These are phyloP conservation scores for Huntiella moniliformis DNA, from an alignment of 2,329 filamentous ascomycete species.

Conservation along the genomic window DNA sequence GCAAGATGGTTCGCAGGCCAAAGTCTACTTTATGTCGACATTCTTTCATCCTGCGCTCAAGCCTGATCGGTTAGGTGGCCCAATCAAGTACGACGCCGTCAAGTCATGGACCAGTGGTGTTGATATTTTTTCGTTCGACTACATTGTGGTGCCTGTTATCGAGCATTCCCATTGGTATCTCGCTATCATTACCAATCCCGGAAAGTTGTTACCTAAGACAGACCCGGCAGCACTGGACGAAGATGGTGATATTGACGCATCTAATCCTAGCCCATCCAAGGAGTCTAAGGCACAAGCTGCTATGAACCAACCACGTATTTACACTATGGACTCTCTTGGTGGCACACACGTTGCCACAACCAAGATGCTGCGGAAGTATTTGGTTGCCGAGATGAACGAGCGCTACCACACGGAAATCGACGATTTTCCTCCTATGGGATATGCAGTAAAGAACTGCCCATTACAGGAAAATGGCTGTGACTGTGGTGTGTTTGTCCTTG, in stretches of 20 bases:
- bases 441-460: constrained; percentile 60
- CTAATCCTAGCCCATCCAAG: neutral
- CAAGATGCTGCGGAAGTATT: constrained; percentile 53
- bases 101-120: constrained; percentile 73
- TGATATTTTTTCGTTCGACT: constrained; percentile 72
- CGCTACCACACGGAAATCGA: constrained; percentile 30
- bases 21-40: constrained; percentile 78
- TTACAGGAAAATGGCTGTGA: constrained; percentile 70
- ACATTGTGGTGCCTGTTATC: constrained; percentile 82
- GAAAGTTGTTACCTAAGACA: constrained; percentile 30
- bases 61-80: constrained; percentile 25
- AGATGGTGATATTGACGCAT: neutral
- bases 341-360: constrained; percentile 43
- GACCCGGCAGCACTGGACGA: neutral
- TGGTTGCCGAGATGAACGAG: constrained; percentile 51
- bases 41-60: constrained; percentile 74
- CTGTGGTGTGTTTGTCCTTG: constrained; percentile 73
- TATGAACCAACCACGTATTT: constrained; percentile 44
- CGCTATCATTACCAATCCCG: constrained; percentile 82
- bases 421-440: constrained; percentile 22
- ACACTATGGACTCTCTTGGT: constrained; percentile 79
- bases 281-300: neutral
- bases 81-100: constrained; percentile 69
- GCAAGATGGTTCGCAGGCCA: constrained; percentile 28
- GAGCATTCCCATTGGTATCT: constrained; percentile 82